These are phyloP conservation scores for Auricularia auricula-judae DNA, from an alignment of 768 basidiomycete species.

Conservation along the genomic window DNA sequence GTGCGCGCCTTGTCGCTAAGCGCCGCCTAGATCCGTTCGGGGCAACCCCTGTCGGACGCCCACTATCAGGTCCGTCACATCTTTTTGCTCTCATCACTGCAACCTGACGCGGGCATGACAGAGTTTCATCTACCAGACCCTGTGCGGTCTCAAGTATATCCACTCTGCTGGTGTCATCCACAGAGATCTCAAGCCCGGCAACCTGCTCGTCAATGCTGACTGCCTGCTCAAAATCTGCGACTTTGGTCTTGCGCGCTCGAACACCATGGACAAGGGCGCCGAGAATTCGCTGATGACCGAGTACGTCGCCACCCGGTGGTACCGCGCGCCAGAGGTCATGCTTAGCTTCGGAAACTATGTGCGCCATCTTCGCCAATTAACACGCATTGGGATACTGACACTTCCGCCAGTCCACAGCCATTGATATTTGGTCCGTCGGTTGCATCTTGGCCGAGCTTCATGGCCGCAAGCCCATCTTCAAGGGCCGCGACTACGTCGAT, in stretches of 20 bases:
- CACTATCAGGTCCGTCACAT: slow-evolving; percentile 17
- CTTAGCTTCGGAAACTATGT: slow-evolving; percentile 25
- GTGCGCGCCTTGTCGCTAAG: background rate
- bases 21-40: slow-evolving; percentile 11
- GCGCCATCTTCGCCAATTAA: slow-evolving; percentile 20
- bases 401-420: slow-evolving; percentile 59
- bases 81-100: background rate
- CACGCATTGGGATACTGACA: background rate
- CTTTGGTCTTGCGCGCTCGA: slow-evolving; percentile 26
- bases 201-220: slow-evolving; percentile 36
- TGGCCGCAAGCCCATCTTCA: slow-evolving; percentile 94
- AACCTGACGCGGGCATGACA: slow-evolving; percentile 12
- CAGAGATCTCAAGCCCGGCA: slow-evolving; percentile 37
- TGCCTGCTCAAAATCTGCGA: slow-evolving; percentile 33
- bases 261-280: slow-evolving; percentile 68
- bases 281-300: slow-evolving; percentile 38
- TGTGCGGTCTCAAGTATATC: slow-evolving; percentile 36
- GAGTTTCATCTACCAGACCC: slow-evolving; percentile 32
- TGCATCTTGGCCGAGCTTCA: slow-evolving; percentile 91
- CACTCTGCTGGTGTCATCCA: slow-evolving; percentile 36
- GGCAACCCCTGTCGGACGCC: slow-evolving; percentile 32
- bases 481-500: slow-evolving; percentile 97
- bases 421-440: slow-evolving; percentile 94
- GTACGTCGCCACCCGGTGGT: slow-evolving; percentile 36
- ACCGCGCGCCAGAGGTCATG: slow-evolving; percentile 39